Evolutionary conservation across 108 stramenopile species (phyloP).

Genomic region (Parietichytrium sp.): DNA sequence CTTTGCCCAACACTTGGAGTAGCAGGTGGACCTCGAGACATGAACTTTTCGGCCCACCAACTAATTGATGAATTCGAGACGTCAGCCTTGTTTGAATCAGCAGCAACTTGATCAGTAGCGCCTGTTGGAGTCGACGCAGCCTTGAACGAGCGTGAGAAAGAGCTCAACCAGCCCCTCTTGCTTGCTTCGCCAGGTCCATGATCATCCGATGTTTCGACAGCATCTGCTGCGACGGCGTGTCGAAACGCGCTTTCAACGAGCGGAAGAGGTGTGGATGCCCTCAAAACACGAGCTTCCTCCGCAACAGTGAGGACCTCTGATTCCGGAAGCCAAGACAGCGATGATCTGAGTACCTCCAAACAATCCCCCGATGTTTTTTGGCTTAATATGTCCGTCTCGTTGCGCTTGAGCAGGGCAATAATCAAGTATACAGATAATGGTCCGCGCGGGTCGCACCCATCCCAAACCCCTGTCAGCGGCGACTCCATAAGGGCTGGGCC

Average conservation of each 20-base stretch:
- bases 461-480: constrained; percentile 30
- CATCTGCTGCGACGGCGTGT: too few relatives aligned
- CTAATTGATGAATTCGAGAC: too few relatives aligned
- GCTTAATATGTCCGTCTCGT: not conserved
- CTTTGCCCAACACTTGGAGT: too few relatives aligned
- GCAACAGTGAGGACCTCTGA: not conserved
- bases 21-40: too few relatives aligned
- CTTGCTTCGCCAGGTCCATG: too few relatives aligned
- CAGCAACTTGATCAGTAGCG: too few relatives aligned
- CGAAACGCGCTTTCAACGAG: not conserved
- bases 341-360: not conserved
- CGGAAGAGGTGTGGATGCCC: constrained; percentile 2
- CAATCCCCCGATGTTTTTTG: not conserved
- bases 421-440: constrained; percentile 29
- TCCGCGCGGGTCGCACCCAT: constrained; percentile 27
- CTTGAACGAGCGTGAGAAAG: too few relatives aligned
- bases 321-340: not conserved
- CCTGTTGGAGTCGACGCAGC: too few relatives aligned
- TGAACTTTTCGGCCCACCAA: too few relatives aligned
- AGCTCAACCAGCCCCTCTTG: too few relatives aligned
- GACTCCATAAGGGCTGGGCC: not conserved
- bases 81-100: too few relatives aligned
- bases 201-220: too few relatives aligned
- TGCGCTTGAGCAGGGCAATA: constrained; percentile 33
- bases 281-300: not conserved